Evolutionary conservation across 1,139 yeast genomes (phyloP), one percentile per base, ranked within the genome.

Genomic region (Hansenula lynferdii): DNA sequence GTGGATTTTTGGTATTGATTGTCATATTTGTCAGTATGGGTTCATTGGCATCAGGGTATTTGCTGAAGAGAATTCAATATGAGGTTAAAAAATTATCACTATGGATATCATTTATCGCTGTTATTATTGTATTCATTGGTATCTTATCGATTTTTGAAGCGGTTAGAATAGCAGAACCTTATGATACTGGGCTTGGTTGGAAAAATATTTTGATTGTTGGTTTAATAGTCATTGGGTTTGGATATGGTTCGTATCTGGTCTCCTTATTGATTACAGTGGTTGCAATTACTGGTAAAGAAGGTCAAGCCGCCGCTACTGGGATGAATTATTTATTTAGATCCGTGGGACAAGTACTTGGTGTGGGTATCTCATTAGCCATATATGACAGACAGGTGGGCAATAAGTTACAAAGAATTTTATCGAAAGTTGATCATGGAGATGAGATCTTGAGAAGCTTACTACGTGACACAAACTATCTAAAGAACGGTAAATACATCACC

Each of bases 11-110:
- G 60, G 67, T 57, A 59, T 75, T 57, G 49, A 75, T 57, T 66
- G 73, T 45, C 2, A 37, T 65, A 19, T 54, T 69, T 3, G 68
- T 72, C 3, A 72, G 85, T 1, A 41, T 65, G 20, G 85, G 85
- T 1, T 78, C 86, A 0, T 60, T 80, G 14, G 59, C 23, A 68
- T 14, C 75, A 84, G 5, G 87, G 85, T 3, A 51, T 56, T 45
- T 47, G 56, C 11, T 49, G 65, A 28, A 61, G 63, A 36, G 54
- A 15, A 26, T 32, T 25, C 20, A 31, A n/a, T 6, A n/a, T 10
- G 35, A 38, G 14, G 37, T 36, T 9, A 30, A 14, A 4, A 30
- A 22, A 11, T 28, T 35, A 5, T 15, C 37, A 12, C 10, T 34
- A 12, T 38, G 38, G 35, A 34, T 38, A 10, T 47, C 59, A 4